Percentiles rank a stretch among this genome's conserved stretches.
Conservation (phyloP, 441 rosid genomes). For the Isatis lusitanica region DNA sequence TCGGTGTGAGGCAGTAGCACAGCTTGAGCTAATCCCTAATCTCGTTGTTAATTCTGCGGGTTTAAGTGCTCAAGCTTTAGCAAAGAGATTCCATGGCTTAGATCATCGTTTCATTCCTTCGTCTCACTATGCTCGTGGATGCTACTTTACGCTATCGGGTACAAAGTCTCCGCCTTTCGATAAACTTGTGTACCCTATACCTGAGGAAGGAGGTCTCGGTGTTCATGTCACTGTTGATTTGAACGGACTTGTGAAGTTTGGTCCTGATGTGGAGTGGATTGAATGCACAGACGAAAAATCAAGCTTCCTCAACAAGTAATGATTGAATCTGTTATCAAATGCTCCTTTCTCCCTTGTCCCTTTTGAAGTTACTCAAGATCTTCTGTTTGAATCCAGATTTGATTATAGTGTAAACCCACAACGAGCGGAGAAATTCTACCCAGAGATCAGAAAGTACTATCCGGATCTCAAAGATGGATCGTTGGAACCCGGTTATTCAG, state of each 20-base stretch:
- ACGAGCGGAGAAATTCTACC: slow-evolving; percentile 63
- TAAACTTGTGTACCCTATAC: slow-evolving; percentile 77
- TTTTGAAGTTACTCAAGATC: slow-evolving; percentile 18
- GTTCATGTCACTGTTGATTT: slow-evolving; percentile 90
- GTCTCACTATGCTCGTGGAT: slow-evolving; percentile 75
- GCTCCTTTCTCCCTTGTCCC: background rate
- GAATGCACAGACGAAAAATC: slow-evolving; percentile 51
- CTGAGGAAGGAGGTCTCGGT: slow-evolving; percentile 92
- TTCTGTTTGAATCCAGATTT: slow-evolving; percentile 47
- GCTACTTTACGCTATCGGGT: slow-evolving; percentile 67
- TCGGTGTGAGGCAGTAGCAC: slow-evolving; percentile 40
- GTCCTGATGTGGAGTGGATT: slow-evolving; percentile 95
- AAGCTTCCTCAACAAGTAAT: slow-evolving; percentile 75
- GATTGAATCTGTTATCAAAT: background rate
- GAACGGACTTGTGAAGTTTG: slow-evolving; percentile 84
- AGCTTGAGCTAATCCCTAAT: slow-evolving; percentile 62
- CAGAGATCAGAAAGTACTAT: slow-evolving; percentile 75
- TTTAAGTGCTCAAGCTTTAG: slow-evolving; percentile 64
- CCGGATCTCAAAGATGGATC: slow-evolving; percentile 69
- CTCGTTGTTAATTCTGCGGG: slow-evolving; percentile 86
- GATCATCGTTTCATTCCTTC: slow-evolving; percentile 46
- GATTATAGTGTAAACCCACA: slow-evolving; percentile 61
- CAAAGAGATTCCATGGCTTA: slow-evolving; percentile 63
- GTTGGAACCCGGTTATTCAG: slow-evolving; percentile 77
- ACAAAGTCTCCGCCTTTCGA: slow-evolving; percentile 55